These are phyloP conservation scores for Mitragyna speciosa DNA, from an alignment of 257 asterid genomes.

Conservation along the genomic window DNA sequence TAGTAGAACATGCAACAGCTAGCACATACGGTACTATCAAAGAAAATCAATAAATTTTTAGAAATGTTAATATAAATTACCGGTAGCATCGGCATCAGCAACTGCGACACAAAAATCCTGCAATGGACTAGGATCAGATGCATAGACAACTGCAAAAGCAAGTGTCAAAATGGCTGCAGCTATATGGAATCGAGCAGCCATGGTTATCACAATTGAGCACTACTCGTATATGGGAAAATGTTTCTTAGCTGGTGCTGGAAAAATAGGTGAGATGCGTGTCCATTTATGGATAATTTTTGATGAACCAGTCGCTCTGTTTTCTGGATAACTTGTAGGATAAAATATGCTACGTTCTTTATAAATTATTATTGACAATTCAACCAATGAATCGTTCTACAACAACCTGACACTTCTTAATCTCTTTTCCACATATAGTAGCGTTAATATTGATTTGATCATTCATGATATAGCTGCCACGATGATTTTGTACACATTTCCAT, in stretches of 20 bases:
- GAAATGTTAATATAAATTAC: too few species aligned
- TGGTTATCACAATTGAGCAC: not conserved
- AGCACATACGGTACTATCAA: too few species aligned
- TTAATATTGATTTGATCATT: not conserved
- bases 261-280: not conserved
- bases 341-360: not conserved
- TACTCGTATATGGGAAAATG: not conserved
- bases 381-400: not conserved
- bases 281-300: not conserved
- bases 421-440: not conserved
- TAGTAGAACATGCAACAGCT: too few species aligned
- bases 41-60: not conserved
- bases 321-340: too few species aligned
- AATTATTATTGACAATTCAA: too few species aligned
- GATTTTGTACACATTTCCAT: too few species aligned
- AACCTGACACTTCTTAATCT: not conserved
- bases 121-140: not conserved
- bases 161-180: not conserved
- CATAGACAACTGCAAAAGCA: not conserved
- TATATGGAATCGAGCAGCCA: not conserved
- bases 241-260: not conserved
- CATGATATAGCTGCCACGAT: too few species aligned
- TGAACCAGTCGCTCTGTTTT: not conserved
- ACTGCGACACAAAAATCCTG: not conserved
- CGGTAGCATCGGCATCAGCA: not conserved